A percentile compares a stretch with the other conserved stretches of the same genome.
phyloP scores from a whole-genome alignment of 768 basidiomycete genomes.

The Kwoniella bestiolae region DNA sequence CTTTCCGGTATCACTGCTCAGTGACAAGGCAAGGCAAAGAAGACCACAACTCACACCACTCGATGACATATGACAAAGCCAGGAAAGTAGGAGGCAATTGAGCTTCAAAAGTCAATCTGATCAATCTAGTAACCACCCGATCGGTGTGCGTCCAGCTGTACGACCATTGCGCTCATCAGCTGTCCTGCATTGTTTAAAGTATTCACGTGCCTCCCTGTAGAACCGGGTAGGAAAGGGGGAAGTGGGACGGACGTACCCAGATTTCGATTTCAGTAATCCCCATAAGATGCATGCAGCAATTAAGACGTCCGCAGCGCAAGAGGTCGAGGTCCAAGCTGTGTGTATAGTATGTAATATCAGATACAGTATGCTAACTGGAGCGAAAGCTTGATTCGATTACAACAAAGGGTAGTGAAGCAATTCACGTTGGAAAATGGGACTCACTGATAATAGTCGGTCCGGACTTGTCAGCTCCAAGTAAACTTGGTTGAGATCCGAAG shows the following conservation, averaged over 20 bases:
- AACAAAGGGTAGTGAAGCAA: too few relatives aligned
- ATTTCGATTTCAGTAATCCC: conserved; percentile 32
- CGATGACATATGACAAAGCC: conserved; percentile 34
- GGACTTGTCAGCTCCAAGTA: conserved; percentile 23
- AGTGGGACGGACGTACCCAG: conserved; percentile 29
- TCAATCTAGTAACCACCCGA: conserved; percentile 26
- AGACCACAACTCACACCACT: conserved; percentile 28
- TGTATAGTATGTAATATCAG: neutral
- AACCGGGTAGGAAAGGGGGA: too few relatives aligned
- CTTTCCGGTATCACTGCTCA: too few relatives aligned
- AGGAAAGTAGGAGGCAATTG: conserved; percentile 38
- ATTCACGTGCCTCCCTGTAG: too few relatives aligned
- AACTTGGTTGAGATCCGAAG: conserved; percentile 27
- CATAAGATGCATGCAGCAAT: conserved; percentile 33
- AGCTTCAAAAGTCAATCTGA: conserved; percentile 36
- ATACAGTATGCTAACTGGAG: neutral
- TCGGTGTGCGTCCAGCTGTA: conserved; percentile 41
- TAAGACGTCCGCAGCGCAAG: conserved; percentile 34
- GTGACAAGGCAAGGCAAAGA: too few relatives aligned
- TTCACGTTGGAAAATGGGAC: too few relatives aligned
- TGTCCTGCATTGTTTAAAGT: too few relatives aligned
- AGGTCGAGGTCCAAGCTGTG: conserved; percentile 30
- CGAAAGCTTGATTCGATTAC: too few relatives aligned
- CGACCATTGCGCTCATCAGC: conserved; percentile 12
- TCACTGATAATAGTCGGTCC: conserved; percentile 29